Percentiles rank a stretch among this genome's conserved stretches.
Conservation (phyloP, 805 yeast species). For the Lipomyces mesembrius region DNA sequence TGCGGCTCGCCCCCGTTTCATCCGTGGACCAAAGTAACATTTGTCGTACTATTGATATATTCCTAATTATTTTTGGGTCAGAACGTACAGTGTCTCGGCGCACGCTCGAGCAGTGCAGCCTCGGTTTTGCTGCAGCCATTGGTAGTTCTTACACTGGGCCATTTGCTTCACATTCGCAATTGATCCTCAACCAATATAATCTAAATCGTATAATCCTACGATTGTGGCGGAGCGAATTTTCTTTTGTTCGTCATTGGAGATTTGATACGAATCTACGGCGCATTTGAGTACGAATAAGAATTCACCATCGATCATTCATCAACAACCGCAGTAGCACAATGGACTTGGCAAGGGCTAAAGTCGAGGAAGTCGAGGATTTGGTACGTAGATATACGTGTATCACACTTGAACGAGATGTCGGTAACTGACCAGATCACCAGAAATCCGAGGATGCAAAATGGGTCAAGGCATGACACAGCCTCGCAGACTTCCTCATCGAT, state of each 20-base stretch:
- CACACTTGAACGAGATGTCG: too few species aligned
- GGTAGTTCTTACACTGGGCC: too few species aligned
- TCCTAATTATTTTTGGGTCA: background rate
- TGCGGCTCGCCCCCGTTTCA: too few species aligned
- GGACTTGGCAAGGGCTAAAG: slow-evolving; percentile 23
- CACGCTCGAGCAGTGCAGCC: background rate
- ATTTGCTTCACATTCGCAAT: background rate
- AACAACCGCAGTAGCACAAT: background rate
- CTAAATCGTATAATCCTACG: background rate
- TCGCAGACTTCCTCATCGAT: slow-evolving; percentile 9
- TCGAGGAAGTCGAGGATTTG: slow-evolving; percentile 31
- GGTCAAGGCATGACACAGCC: slow-evolving; percentile 51
- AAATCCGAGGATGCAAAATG: slow-evolving; percentile 60
- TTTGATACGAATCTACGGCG: background rate
- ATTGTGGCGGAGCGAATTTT: background rate
- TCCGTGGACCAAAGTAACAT: background rate
- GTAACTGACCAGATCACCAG: slow-evolving; percentile 23
- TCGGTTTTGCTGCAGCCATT: background rate
- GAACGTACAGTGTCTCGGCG: too few species aligned
- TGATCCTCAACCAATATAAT: background rate
- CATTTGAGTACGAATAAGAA: background rate
- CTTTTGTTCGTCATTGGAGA: background rate
- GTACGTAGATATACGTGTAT: slow-evolving; percentile 11
- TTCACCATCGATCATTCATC: background rate
- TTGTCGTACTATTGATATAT: background rate